Conservation (phyloP, 306 rosid species). For the Quercus dentata region DNA sequence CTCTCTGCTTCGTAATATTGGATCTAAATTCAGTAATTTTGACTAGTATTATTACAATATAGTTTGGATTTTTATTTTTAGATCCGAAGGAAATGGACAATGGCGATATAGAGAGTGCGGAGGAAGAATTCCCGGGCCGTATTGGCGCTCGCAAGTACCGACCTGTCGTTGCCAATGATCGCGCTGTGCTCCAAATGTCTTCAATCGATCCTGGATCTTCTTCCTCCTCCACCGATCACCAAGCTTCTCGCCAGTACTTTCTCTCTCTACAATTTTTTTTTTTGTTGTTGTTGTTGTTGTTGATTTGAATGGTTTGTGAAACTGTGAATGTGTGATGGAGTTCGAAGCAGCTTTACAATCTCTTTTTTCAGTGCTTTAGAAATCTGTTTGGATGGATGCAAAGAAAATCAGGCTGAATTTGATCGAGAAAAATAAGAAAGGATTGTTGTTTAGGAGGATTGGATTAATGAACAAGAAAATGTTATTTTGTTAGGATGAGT, state of each 20-base stretch:
- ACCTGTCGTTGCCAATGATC: slow-evolving; percentile 88
- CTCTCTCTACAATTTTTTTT: background rate
- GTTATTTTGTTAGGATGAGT: too few species aligned
- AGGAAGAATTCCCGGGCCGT: slow-evolving; percentile 55
- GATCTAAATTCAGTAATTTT: background rate
- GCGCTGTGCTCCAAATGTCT: slow-evolving; percentile 97
- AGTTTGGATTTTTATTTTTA: background rate
- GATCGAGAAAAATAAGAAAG: too few species aligned
- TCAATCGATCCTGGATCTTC: slow-evolving; percentile 86
- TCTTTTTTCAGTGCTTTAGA: too few species aligned
- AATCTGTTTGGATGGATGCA: too few species aligned
- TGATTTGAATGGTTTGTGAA: background rate
- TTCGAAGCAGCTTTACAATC: background rate
- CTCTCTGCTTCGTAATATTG: background rate
- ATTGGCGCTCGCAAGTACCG: slow-evolving; percentile 69
- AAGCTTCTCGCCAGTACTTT: slow-evolving; percentile 58
- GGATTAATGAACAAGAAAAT: too few species aligned
- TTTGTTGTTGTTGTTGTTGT: background rate
- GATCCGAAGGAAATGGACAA: slow-evolving; percentile 49
- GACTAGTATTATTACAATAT: background rate
- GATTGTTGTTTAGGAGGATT: too few species aligned
- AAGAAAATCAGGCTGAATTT: too few species aligned
- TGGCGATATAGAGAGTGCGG: slow-evolving; percentile 77
- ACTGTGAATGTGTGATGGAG: background rate
- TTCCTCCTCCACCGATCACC: slow-evolving; percentile 45